Base-by-base conservation (phyloP, 2,329 filamentous ascomycete species). In the Trichophyton rubrum region DNA sequence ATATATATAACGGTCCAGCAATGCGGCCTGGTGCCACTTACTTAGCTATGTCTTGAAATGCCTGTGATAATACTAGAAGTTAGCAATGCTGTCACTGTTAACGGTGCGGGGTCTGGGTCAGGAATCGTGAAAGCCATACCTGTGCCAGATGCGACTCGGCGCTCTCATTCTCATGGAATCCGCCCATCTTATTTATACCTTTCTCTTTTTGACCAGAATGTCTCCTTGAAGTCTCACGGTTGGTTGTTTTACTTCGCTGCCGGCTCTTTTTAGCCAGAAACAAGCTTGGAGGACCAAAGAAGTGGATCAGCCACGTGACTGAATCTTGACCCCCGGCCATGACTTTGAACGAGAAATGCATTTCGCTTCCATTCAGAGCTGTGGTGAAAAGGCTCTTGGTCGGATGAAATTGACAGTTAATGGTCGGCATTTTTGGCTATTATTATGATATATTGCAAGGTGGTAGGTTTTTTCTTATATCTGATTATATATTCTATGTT, bases 1-100 rank as follows among this genome's bases (percentile, higher is more conserved):
- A 45, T 45, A 43, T 53, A 43, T 53, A 13, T 51, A 22, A 41
- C 13, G 45, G 59, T 43, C 27, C 51, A 27, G 33, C 11, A 22
- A 27, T 22, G 11, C 2, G 20, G 33, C 11, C 15, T 22, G 20
- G 9, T 51, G 11, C 15, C 20, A 62, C 63, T 55, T 61, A 72
- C 70, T 66, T 63, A 47, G 69, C 68, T 45, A 72, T 60, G 51
- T 71, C 69, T 63, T 70, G 66, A 49, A 72, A 72, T 11, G 69
- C 70, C 68, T 72, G 8, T 38, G 30, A 56, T 35, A 38, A 24
- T 7, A 41, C 15, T 57, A 24, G 3, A 11, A 57, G 40, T 57
- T 57, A 43, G 13, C 35, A n/a, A 40, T 15, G 9, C 8, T 24
- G 11, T 38, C 33, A 38, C 33, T 38, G 9, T 38, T 38, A 6